Percentiles rank a stretch among this genome's conserved stretches.
phyloP scores from a whole-genome alignment of 495 filamentous ascomycete species.

The Opeltia flavorubescens region DNA sequence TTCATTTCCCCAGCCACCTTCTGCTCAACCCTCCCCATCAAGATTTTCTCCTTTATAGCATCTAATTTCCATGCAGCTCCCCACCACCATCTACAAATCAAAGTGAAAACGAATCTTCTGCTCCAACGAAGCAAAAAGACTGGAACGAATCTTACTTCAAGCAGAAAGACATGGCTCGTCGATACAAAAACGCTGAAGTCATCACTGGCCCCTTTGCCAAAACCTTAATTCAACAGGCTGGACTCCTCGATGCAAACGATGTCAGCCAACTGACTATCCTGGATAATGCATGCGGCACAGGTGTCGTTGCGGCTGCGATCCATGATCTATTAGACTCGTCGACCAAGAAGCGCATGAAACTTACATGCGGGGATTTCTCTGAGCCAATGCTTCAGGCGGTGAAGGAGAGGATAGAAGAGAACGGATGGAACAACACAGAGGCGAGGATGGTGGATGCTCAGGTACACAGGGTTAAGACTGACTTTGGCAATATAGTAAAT shows the following conservation, averaged over 20 bases:
- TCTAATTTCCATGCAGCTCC: too few species aligned
- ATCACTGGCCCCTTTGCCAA: slow-evolving; percentile 21
- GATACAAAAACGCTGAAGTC: slow-evolving; percentile 23
- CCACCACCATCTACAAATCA: too few species aligned
- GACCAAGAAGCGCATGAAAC: slow-evolving; percentile 14
- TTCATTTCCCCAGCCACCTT: too few species aligned
- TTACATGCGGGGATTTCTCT: slow-evolving; percentile 28
- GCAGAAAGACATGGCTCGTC: slow-evolving; percentile 18
- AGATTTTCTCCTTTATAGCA: too few species aligned
- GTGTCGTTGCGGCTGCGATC: slow-evolving; percentile 22
- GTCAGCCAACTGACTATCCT: slow-evolving; percentile 19
- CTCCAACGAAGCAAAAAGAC: not conserved
- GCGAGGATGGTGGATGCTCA: slow-evolving; percentile 23
- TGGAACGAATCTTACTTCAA: slow-evolving; percentile 15
- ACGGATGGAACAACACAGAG: slow-evolving; percentile 20
- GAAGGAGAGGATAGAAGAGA: slow-evolving; percentile 14
- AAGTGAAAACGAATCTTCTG: too few species aligned
- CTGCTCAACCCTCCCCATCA: too few species aligned
- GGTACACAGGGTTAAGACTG: not conserved
- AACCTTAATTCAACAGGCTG: slow-evolving; percentile 21
- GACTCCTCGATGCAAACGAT: slow-evolving; percentile 14
- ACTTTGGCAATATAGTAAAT: not conserved
- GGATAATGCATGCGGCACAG: slow-evolving; percentile 31
- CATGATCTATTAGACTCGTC: slow-evolving; percentile 14
- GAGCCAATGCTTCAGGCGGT: slow-evolving; percentile 22